phyloP scores from a whole-genome alignment of 208 protist species.

The Trypanosoma rangeli region DNA sequence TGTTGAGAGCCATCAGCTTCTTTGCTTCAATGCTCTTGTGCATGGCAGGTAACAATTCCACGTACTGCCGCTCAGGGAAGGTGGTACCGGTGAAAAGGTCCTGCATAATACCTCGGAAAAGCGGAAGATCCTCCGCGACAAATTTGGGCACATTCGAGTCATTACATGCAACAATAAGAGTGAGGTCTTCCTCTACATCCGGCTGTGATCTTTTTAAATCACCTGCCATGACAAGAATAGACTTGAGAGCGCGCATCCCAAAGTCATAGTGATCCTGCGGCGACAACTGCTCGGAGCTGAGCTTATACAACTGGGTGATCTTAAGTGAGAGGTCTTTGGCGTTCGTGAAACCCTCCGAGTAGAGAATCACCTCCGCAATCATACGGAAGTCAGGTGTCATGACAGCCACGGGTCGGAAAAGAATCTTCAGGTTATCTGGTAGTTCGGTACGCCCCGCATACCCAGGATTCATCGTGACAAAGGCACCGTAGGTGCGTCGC shows the following conservation, averaged over 20 bases:
- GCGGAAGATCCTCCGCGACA: constrained; percentile 96
- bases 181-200: constrained; percentile 96
- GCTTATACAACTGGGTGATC: constrained; percentile 98
- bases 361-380: constrained; percentile 98
- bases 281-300: constrained; percentile 97
- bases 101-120: constrained; percentile 98
- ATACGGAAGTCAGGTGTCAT: constrained; percentile 98
- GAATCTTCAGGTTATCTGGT: constrained; percentile 98
- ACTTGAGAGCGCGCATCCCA: constrained; percentile 98
- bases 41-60: constrained; percentile 90
- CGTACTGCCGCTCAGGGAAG: constrained; percentile 94
- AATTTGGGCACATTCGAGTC: constrained; percentile 99
- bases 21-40: constrained; percentile 64
- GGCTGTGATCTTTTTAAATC: constrained; percentile 96
- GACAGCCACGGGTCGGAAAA: constrained; percentile 97
- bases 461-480: constrained; percentile 99
- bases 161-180: constrained; percentile 97
- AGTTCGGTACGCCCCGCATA: constrained; percentile 99
- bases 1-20: constrained; percentile 72
- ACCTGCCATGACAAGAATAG: constrained; percentile 98
- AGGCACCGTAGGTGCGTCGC: constrained; percentile 94
- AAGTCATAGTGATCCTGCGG: constrained; percentile 98
- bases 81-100: constrained; percentile 98
- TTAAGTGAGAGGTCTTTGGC: constrained; percentile 95
- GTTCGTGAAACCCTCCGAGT: constrained; percentile 96